Conservation (phyloP, 768 basidiomycete genomes). For the Cytidiella melzeri region DNA sequence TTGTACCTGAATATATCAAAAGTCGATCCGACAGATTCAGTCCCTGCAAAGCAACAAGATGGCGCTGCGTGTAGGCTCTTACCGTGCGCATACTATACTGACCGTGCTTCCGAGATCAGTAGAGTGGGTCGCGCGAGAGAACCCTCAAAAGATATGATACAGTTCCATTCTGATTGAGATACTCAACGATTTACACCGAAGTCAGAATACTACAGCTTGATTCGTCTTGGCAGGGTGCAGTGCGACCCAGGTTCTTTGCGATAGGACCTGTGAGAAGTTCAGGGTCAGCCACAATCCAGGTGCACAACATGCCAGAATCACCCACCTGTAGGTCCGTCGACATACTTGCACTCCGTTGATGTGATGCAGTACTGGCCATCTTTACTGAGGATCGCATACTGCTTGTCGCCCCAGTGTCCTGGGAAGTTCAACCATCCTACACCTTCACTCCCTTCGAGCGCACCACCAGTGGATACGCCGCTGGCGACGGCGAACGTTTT, state of each 20-base stretch:
- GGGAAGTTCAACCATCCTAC: slow-evolving; percentile 21
- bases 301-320: background rate
- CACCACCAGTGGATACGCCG: slow-evolving; percentile 13
- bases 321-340: slow-evolving; percentile 23
- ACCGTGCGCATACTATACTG: too few relatives aligned
- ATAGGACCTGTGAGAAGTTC: slow-evolving; percentile 15
- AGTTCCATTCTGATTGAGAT: too few relatives aligned
- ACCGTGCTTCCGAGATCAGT: too few relatives aligned
- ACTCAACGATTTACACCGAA: slow-evolving; percentile 9
- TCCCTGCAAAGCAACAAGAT: too few relatives aligned
- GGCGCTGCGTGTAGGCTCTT: too few relatives aligned
- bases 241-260: slow-evolving; percentile 21
- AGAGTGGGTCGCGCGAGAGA: too few relatives aligned
- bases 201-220: slow-evolving; percentile 15
- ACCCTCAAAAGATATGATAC: too few relatives aligned
- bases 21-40: too few relatives aligned
- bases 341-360: slow-evolving; percentile 17
- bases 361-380: slow-evolving; percentile 23
- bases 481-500: slow-evolving; percentile 16
- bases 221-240: slow-evolving; percentile 19
- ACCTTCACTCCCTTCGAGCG: slow-evolving; percentile 16
- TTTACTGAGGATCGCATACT: slow-evolving; percentile 16
- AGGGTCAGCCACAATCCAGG: background rate
- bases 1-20: too few relatives aligned
- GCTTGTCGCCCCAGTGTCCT: slow-evolving; percentile 24